These are phyloP conservation scores for Coemansia sp. DNA, from an alignment of 192 early-diverging fungal genomes.

Conservation along the genomic window DNA sequence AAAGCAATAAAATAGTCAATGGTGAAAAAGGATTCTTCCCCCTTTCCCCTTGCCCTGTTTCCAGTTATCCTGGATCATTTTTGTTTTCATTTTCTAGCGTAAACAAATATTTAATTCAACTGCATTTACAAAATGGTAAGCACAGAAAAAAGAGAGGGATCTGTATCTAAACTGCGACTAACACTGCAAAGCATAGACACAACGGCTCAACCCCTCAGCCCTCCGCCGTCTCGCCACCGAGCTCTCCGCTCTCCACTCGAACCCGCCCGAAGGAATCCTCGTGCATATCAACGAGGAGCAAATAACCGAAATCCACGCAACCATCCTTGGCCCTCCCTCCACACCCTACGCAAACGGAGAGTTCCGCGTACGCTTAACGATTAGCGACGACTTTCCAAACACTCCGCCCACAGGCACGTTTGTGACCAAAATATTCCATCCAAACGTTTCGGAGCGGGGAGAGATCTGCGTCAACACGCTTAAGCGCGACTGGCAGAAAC, in stretches of 20 bases:
- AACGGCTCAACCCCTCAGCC: conserved; percentile 27
- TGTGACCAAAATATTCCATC: conserved; percentile 95
- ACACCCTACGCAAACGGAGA: conserved; percentile 84
- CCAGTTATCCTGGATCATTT: not conserved
- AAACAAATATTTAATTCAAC: not conserved
- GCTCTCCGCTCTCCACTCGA: conserved; percentile 53
- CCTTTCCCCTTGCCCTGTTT: not conserved
- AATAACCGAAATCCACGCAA: conserved; percentile 81
- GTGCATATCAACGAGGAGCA: conserved; percentile 70
- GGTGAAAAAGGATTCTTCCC: not conserved
- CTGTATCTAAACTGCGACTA: not conserved
- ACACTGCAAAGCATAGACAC: conserved; percentile 19
- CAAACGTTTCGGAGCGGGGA: conserved; percentile 84
- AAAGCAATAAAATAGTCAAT: not conserved
- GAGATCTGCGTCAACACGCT: conserved; percentile 96
- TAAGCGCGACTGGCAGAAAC: conserved; percentile 95
- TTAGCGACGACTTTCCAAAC: conserved; percentile 76
- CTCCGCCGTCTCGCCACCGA: conserved; percentile 62
- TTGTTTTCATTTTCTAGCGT: not conserved
- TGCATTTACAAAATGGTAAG: not conserved
- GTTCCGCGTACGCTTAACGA: conserved; percentile 70
- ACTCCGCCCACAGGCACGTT: conserved; percentile 86
- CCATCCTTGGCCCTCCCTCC: conserved; percentile 79
- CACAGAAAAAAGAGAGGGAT: not conserved
- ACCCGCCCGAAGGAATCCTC: conserved; percentile 82